Conservation (phyloP, 1,139 yeast genomes). For the Pichia sp. region DNA sequence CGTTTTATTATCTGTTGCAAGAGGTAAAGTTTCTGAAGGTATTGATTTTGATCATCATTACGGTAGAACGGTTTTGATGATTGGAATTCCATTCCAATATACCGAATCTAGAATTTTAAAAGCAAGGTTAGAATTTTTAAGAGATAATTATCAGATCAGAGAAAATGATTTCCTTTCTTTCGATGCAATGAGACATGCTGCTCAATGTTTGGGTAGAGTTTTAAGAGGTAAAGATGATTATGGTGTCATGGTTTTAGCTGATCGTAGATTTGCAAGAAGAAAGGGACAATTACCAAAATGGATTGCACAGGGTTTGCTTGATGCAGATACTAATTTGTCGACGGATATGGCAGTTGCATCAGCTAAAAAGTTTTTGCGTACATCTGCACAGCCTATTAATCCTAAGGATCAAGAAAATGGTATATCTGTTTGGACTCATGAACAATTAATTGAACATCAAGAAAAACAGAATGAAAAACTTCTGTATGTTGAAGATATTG, state of each 20-base stretch:
- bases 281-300: slow-evolving; percentile 88
- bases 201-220: slow-evolving; percentile 96
- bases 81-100: slow-evolving; percentile 98
- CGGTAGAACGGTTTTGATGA: slow-evolving; percentile 96
- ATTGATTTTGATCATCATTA: slow-evolving; percentile 98
- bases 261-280: slow-evolving; percentile 82
- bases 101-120: slow-evolving; percentile 94
- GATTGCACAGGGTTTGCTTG: slow-evolving; percentile 89
- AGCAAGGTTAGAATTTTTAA: slow-evolving; percentile 85
- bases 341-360: slow-evolving; percentile 97
- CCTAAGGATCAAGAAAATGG: slow-evolving; percentile 85
- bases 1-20: slow-evolving; percentile 88
- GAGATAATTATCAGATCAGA: slow-evolving; percentile 87
- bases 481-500: slow-evolving; percentile 4
- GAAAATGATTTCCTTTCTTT: slow-evolving; percentile 93
- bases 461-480: slow-evolving; percentile 34
- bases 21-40: slow-evolving; percentile 98
- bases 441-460: slow-evolving; percentile 62
- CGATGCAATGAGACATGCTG: slow-evolving; percentile 99
- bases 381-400: slow-evolving; percentile 90
- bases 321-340: slow-evolving; percentile 85
- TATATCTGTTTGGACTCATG: slow-evolving; percentile 83
- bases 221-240: slow-evolving; percentile 96
- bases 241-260: slow-evolving; percentile 97
- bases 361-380: slow-evolving; percentile 84